These are phyloP conservation scores for Cladosporium cucumerinum DNA, from an alignment of 2,329 filamentous ascomycete genomes.

Conservation along the genomic window DNA sequence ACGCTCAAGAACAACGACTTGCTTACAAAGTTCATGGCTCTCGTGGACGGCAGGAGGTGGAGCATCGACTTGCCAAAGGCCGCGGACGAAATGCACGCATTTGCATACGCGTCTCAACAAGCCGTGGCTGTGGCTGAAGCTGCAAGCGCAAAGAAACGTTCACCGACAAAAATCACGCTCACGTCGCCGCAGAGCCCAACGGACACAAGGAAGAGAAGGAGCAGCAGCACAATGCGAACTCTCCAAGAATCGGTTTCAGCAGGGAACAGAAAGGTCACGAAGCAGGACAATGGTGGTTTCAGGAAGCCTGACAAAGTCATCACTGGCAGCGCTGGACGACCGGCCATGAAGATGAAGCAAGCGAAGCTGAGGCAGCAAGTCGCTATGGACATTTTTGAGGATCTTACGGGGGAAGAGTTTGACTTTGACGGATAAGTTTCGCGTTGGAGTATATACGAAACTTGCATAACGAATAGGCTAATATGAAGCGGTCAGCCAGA, in stretches of 20 bases:
- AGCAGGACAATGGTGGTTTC: not conserved
- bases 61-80: constrained; percentile 60
- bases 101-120: constrained; percentile 27
- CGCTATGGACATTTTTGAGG: constrained; percentile 31
- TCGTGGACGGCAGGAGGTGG: constrained; percentile 80
- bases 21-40: constrained; percentile 67
- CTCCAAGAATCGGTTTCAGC: constrained; percentile 3
- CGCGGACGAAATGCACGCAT: constrained; percentile 25
- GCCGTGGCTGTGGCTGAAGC: constrained; percentile 12
- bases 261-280: not conserved
- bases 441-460: not conserved
- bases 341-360: constrained; percentile 18
- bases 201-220: not conserved
- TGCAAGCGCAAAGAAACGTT: constrained; percentile 1
- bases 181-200: constrained; percentile 8
- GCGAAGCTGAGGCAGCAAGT: constrained; percentile 25
- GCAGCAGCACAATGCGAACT: not conserved
- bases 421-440: constrained; percentile 2
- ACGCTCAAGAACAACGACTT: constrained; percentile 74
- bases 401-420: constrained; percentile 27
- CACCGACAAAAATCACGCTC: not conserved
- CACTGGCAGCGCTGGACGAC: not conserved
- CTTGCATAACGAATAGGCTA: not conserved
- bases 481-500: not conserved
- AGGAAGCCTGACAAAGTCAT: constrained; percentile 17